Evolutionary conservation across 768 basidiomycete genomes (phyloP), one percentile per base, ranked within the genome.

Genomic region (Filobasidium floriforme): DNA sequence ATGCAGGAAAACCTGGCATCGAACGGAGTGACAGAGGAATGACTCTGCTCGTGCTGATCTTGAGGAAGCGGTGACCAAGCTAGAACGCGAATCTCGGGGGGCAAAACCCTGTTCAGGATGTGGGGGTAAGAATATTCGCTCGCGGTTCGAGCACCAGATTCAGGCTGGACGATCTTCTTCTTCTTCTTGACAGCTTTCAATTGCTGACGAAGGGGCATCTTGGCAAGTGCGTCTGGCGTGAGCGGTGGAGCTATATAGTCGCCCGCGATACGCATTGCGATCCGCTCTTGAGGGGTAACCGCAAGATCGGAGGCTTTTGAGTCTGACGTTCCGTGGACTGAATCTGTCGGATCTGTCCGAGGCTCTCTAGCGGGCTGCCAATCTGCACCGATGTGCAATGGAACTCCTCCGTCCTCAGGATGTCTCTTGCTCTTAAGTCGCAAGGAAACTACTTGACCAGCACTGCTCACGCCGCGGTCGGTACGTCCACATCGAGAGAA

Each of bases 401-500:
- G 60, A 12, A 59, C 65, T 1, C 72, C 75, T 63, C 73, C 73
- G 63, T 76, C 75, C 41, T 49, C 67, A 4, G 24, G 22, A 46
- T 62, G 64, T 51, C 74, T 64, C 49, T 62, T 84, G 77, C 90
- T 92, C 66, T 92, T 81, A 14, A 96, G 86, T 88, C 90, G 92
- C 9, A 99, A 82, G 60, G 89, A 90, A 60, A 97, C 83, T 26
- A 98, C 92, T 76, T 98, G 94, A 2, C 91, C 92, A 9, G 88
- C 89, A 44, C 88, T 90, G 75, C 92, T 94, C 66, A 99, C 96
- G 0, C 94, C 93, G 22, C 88, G 83, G 82, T 99, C 96, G 29
- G 96, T 98, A 73, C 96, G 80, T 14, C 96, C 94, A 77, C 96
- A 97, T 70, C 85, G 83, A 74, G 89, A 87, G 86, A 90, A 98